A percentile compares a stretch with the other conserved stretches of the same genome.
Evolutionary conservation across 192 early-diverging fungal species (phyloP).

Genomic region (Haplosporangium gracile): DNA sequence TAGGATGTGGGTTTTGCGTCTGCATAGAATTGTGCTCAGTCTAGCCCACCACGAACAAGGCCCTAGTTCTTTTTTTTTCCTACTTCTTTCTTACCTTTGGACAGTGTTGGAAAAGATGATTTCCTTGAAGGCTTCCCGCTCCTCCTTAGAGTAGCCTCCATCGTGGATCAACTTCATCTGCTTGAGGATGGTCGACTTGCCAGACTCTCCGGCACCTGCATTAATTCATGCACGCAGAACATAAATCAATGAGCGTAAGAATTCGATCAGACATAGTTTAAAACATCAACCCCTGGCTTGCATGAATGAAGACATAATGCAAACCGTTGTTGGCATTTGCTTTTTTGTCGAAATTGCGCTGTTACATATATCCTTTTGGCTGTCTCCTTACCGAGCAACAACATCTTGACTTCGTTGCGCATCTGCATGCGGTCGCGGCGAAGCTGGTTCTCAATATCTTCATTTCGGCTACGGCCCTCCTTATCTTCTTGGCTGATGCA

Average conservation of each 20-base stretch:
- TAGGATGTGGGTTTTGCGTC: background rate
- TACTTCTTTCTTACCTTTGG: constrained; percentile 68
- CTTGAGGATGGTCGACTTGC: constrained; percentile 97
- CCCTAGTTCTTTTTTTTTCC: background rate
- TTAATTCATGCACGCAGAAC: background rate
- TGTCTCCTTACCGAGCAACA: constrained; percentile 79
- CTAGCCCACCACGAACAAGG: background rate
- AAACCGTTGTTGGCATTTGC: background rate
- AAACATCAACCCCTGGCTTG: constrained; percentile 1
- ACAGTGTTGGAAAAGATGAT: constrained; percentile 97
- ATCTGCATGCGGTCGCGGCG: constrained; percentile 83
- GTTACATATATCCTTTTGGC: background rate
- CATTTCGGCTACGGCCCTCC: constrained; percentile 87
- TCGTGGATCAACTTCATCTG: constrained; percentile 99
- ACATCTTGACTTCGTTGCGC: constrained; percentile 96
- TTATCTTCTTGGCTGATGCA: constrained; percentile 87
- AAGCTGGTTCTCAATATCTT: constrained; percentile 93
- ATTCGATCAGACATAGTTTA: background rate
- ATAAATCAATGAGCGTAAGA: background rate
- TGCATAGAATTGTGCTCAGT: background rate
- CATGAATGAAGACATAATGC: background rate
- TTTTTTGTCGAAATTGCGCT: background rate
- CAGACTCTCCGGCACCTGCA: constrained; percentile 94
- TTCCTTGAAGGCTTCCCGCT: constrained; percentile 94
- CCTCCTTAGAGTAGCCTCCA: constrained; percentile 90